These are phyloP conservation scores for Candida patagonica DNA, from an alignment of 805 yeast species.

Conservation along the genomic window DNA sequence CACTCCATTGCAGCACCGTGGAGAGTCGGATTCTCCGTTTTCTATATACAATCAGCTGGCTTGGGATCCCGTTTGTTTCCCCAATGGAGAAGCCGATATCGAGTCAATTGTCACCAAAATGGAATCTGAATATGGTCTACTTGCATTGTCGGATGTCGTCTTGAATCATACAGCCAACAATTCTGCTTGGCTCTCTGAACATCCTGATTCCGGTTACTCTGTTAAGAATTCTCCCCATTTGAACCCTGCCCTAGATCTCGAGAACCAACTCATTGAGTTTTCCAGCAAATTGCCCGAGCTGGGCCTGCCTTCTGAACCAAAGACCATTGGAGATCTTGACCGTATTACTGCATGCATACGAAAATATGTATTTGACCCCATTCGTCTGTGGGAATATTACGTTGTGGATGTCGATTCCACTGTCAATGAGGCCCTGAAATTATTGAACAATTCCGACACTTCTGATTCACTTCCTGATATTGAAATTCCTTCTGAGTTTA, in stretches of 20 bases:
- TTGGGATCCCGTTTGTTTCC: conserved; percentile 63
- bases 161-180: conserved; percentile 93
- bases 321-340: conserved; percentile 44
- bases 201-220: conserved; percentile 89
- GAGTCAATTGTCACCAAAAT: conserved; percentile 38
- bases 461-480: conserved; percentile 38
- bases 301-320: conserved; percentile 54
- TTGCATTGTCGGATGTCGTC: conserved; percentile 85
- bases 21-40: conserved; percentile 87
- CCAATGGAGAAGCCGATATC: conserved; percentile 45
- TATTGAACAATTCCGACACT: conserved; percentile 13
- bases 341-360: conserved; percentile 59
- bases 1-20: conserved; percentile 86
- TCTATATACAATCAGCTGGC: conserved; percentile 78
- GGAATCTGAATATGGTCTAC: conserved; percentile 47
- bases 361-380: conserved; percentile 52
- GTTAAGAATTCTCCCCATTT: conserved; percentile 84
- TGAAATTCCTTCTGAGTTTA: conserved; percentile 25
- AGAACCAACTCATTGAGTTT: conserved; percentile 54
- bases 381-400: conserved; percentile 83
- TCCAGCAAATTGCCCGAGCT: conserved; percentile 46
- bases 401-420: conserved; percentile 49
- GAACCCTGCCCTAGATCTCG: conserved; percentile 75
- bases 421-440: conserved; percentile 25
- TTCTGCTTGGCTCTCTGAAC: conserved; percentile 73